A percentile compares a stretch with the other conserved stretches of the same genome.
Conservation (phyloP, 2,329 filamentous ascomycete species). For the Aureobasidium sp. region DNA sequence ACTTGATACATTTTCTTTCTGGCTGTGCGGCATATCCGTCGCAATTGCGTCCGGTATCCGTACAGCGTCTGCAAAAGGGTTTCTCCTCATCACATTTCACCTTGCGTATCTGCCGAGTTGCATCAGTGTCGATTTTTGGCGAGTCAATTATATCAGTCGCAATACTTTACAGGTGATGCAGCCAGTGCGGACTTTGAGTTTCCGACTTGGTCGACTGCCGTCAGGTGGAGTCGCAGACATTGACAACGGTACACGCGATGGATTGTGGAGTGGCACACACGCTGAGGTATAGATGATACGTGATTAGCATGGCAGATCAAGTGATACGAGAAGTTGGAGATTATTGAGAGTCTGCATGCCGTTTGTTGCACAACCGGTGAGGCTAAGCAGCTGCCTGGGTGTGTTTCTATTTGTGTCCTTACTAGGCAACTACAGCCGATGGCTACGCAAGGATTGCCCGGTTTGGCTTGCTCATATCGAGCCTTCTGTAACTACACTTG, state of each 20-base stretch:
- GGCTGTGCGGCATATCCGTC: conserved; percentile 43
- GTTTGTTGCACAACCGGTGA: neutral
- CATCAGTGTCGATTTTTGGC: neutral
- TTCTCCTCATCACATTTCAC: conserved; percentile 53
- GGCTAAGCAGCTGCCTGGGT: conserved; percentile 1
- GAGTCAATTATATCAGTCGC: conserved; percentile 17
- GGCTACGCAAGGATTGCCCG: neutral
- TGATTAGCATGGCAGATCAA: neutral
- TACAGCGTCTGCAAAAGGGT: conserved; percentile 48
- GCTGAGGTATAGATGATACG: neutral
- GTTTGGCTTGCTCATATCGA: neutral
- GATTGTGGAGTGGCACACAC: neutral
- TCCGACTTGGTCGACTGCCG: neutral
- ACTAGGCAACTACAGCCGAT: neutral
- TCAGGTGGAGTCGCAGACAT: neutral
- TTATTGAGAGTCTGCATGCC: neutral
- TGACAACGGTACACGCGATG: neutral
- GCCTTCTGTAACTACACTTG: neutral
- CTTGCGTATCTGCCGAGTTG: conserved; percentile 41
- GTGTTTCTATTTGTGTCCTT: neutral
- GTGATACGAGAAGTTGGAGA: neutral
- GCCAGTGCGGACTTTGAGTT: conserved; percentile 32
- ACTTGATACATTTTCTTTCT: neutral
- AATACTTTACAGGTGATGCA: conserved; percentile 50
- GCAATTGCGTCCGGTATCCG: conserved; percentile 49